A percentile compares a stretch with the other conserved stretches of the same genome.
phyloP scores from a whole-genome alignment of 1,139 yeast genomes.

The Candida labiduridarum region DNA sequence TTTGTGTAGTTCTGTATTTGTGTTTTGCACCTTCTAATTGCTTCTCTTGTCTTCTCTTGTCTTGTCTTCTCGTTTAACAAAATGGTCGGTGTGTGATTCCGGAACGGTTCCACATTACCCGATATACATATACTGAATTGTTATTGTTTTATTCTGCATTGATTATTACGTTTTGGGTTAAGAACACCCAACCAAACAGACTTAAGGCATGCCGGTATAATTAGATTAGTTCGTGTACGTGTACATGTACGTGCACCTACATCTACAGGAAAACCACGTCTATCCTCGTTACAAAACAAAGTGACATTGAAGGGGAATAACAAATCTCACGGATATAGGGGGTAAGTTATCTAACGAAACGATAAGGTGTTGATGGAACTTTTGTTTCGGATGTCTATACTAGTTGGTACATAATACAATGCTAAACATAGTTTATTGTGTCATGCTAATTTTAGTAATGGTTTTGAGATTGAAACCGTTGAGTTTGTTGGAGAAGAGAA shows the following conservation, averaged over 20 bases:
- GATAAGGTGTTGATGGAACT: background rate
- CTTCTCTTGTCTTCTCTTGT: no score
- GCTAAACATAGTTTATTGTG: background rate
- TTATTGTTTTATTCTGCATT: background rate
- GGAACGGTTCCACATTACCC: background rate
- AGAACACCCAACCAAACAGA: background rate
- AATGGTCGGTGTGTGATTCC: background rate
- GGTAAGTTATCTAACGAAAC: no score
- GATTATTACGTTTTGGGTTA: background rate
- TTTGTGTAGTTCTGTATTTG: background rate
- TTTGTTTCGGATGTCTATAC: background rate
- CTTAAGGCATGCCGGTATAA: background rate
- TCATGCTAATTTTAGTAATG: constrained; percentile 1
- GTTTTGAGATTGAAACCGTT: background rate
- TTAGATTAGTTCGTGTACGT: no score
- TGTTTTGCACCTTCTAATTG: background rate
- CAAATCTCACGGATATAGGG: no score
- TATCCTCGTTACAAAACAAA: background rate
- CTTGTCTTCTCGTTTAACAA: constrained; percentile 1
- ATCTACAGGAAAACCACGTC: background rate
- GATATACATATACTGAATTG: background rate
- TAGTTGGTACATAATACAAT: background rate
- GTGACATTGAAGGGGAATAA: background rate
- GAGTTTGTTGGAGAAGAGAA: background rate
- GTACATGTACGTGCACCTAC: background rate